phyloP scores from a whole-genome alignment of 495 filamentous ascomycete genomes.

The Chaetomium fimeti region DNA sequence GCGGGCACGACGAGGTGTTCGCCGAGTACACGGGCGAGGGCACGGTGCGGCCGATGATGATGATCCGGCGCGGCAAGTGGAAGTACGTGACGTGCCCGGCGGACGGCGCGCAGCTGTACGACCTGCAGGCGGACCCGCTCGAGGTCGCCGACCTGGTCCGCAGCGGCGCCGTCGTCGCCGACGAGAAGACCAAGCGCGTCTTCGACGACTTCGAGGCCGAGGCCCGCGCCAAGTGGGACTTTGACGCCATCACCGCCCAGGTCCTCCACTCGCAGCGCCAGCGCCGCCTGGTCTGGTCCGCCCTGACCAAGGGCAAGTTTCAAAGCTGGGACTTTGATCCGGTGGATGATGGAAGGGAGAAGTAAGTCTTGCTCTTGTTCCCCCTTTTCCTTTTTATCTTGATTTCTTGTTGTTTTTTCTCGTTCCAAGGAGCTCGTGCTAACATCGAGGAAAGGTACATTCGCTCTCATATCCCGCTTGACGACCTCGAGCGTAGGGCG shows the following conservation, averaged over 20 bases:
- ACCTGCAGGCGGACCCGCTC: conserved; percentile 68
- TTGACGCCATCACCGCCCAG: conserved; percentile 64
- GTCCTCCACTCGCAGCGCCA: conserved; percentile 71
- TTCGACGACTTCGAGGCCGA: conserved; percentile 64
- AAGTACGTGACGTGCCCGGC: conserved; percentile 80
- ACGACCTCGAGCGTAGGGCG: conserved; percentile 65
- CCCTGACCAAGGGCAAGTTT: conserved; percentile 66
- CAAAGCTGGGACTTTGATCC: conserved; percentile 79
- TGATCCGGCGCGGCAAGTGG: conserved; percentile 80
- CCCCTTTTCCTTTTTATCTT: neutral
- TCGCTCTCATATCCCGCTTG: conserved; percentile 64
- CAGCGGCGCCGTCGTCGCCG: conserved; percentile 36
- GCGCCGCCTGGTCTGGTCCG: conserved; percentile 68
- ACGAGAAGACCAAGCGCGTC: conserved; percentile 48
- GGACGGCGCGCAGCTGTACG: conserved; percentile 76
- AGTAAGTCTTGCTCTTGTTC: conserved; percentile 48
- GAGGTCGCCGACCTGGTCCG: conserved; percentile 67
- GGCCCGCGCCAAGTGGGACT: conserved; percentile 67
- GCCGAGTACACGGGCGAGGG: conserved; percentile 90
- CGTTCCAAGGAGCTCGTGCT: conserved; percentile 2
- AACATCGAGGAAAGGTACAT: conserved; percentile 53
- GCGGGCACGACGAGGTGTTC: conserved; percentile 68
- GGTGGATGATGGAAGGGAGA: conserved; percentile 64
- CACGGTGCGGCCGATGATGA: conserved; percentile 80
- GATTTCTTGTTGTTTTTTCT: neutral